Evolutionary conservation across 352 stramenopile genomes (phyloP), one percentile per base, ranked within the genome.

Genomic region (Pythium oligandrum): DNA sequence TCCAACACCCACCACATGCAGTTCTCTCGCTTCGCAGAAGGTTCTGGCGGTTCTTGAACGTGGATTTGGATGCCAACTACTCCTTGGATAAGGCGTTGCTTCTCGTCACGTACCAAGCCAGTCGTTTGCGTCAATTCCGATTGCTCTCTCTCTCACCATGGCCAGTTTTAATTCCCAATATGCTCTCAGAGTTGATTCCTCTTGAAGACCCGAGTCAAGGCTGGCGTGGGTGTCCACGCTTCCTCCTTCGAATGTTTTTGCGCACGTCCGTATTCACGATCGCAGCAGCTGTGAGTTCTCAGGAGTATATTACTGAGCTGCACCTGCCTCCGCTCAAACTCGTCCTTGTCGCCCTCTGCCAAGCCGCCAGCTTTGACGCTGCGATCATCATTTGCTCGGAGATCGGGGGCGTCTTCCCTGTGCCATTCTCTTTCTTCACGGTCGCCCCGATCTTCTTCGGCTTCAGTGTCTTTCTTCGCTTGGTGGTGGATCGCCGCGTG

Each of bases 251-350:
- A 0, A 52, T 64, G 34, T 63, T 63, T 9, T 17, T 71, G 4
- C 61, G 49, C 0, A 55, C 55, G 1, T 53, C 63, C 33, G 39
- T 68, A 4, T 48, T 60, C 2, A 51, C 43, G 4, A 43, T 71
- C 7, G 40, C 56, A 1, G 49, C 58, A 11, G 49, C 54, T 34
- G 9, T 59, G 2, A 57, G 59, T 1, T 53, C 63, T 1, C 39
- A 63, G 0, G 58, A 74, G 36, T 68, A 63, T 44, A 68, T 75
- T 32, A 55, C 64, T 0, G 58, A 59, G 17, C 63, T 68, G 12
- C 43, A 44, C n/a, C 26, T 70, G 1, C 64, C 66, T 1, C 65
- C 57, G 44, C 48, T 51, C 12, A 36, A 51, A 0, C n/a, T 73
- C 11, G 32, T 48, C 3, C 10, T 55, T 4, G 55, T 68, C 47